phyloP scores from a whole-genome alignment of 2,329 filamentous ascomycete species.

The Aspergillus glaucus region DNA sequence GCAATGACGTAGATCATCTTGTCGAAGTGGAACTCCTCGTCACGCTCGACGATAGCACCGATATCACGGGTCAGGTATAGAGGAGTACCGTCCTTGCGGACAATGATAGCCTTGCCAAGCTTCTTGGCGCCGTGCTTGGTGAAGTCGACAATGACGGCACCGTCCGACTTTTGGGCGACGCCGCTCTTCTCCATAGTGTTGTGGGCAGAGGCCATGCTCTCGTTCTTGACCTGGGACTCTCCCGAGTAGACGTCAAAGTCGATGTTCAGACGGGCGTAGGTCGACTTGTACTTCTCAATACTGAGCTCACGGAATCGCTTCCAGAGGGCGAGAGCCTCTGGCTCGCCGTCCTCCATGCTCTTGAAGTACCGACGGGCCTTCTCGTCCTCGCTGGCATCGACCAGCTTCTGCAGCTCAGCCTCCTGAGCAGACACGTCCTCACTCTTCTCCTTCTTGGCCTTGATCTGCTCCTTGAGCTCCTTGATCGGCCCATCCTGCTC shows the following conservation, averaged over 20 bases:
- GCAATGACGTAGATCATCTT: constrained; percentile 65
- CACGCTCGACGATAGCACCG: constrained; percentile 58
- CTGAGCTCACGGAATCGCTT: constrained; percentile 58
- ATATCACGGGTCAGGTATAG: constrained; percentile 66
- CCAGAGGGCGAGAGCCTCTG: constrained; percentile 55
- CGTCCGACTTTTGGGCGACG: constrained; percentile 59
- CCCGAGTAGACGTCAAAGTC: constrained; percentile 62
- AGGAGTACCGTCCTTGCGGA: constrained; percentile 61
- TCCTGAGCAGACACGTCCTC: constrained; percentile 45
- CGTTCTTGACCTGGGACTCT: constrained; percentile 59
- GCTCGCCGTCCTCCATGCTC: constrained; percentile 59
- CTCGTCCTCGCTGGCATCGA: constrained; percentile 52
- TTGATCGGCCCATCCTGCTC: constrained; percentile 54
- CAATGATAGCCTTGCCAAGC: constrained; percentile 60
- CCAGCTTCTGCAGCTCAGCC: constrained; percentile 43
- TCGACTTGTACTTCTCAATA: constrained; percentile 59
- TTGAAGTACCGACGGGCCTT: constrained; percentile 60
- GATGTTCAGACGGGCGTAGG: constrained; percentile 60
- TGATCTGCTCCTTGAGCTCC: constrained; percentile 46
- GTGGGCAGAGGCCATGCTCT: constrained; percentile 58
- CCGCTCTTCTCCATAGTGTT: constrained; percentile 53
- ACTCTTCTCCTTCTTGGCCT: constrained; percentile 42
- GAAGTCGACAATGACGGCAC: constrained; percentile 63
- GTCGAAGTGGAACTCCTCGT: constrained; percentile 57
- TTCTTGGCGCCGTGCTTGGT: constrained; percentile 62